These are phyloP conservation scores for Benincasa hispida DNA, from an alignment of 306 rosid genomes.

Conservation along the genomic window DNA sequence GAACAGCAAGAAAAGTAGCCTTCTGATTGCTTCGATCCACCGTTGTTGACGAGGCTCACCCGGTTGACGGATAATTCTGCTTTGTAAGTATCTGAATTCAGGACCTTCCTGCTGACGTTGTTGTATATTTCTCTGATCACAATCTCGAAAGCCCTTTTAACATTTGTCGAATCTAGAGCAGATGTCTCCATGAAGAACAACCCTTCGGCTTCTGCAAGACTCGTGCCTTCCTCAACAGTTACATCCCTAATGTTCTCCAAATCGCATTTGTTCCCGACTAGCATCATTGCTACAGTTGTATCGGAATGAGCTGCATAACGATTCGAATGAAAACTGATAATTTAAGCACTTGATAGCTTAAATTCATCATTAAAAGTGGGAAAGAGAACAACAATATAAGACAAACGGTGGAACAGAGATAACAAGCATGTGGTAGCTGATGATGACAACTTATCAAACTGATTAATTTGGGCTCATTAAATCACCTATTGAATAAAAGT, in stretches of 20 bases:
- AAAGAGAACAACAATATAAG: neutral
- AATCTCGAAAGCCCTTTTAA: conserved; percentile 69
- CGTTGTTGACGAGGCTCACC: conserved; percentile 66
- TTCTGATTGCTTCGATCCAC: conserved; percentile 40
- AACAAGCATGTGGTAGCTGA: neutral
- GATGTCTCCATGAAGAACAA: conserved; percentile 95
- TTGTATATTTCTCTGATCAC: conserved; percentile 79
- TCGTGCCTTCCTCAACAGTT: conserved; percentile 78
- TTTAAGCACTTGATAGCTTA: neutral
- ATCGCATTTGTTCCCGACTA: conserved; percentile 86
- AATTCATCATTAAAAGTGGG: neutral
- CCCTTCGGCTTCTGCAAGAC: conserved; percentile 81
- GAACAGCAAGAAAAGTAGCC: conserved; percentile 72
- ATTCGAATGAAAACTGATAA: conserved; percentile 4
- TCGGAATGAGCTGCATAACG: conserved; percentile 78
- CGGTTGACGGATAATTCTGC: conserved; percentile 83
- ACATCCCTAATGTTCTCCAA: conserved; percentile 72
- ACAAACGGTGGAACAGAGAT: neutral
- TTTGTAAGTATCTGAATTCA: conserved; percentile 81
- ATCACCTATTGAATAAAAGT: neutral
- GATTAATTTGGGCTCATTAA: neutral
- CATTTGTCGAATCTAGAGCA: conserved; percentile 79
- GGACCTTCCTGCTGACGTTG: conserved; percentile 87
- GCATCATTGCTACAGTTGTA: conserved; percentile 79
- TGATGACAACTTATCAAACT: neutral